Evolutionary conservation across 371 early-diverging fungal genomes (phyloP).

Genomic region (Apophysomyces elegans): DNA sequence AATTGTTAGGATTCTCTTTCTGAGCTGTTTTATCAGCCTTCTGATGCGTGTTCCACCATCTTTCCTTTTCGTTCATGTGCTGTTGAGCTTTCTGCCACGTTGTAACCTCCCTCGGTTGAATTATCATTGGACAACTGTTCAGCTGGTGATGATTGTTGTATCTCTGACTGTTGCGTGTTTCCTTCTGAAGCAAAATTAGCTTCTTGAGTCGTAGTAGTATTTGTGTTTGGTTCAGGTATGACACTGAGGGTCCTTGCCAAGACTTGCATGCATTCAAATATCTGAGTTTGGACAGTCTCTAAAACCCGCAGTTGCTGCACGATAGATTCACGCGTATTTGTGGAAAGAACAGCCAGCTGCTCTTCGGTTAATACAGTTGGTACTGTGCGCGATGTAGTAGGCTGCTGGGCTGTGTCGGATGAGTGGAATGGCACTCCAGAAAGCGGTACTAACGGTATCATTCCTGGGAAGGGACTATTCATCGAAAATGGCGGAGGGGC

Average conservation of each 20-base stretch:
- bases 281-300: slow-evolving; percentile 65
- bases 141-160: neutral
- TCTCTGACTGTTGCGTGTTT: neutral
- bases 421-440: slow-evolving; percentile 10
- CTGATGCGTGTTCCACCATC: slow-evolving; percentile 11
- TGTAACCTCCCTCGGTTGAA: neutral
- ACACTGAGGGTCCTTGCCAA: slow-evolving; percentile 59
- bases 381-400: slow-evolving; percentile 28
- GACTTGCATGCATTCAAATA: slow-evolving; percentile 61
- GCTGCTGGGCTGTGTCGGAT: slow-evolving; percentile 3
- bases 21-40: neutral
- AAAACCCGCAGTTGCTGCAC: slow-evolving; percentile 61
- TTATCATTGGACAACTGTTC: neutral
- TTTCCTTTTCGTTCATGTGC: slow-evolving; percentile 13
- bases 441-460: slow-evolving; percentile 39
- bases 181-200: neutral
- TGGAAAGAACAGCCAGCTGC: slow-evolving; percentile 59
- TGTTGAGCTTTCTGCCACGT: slow-evolving; percentile 3
- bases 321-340: slow-evolving; percentile 59
- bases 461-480: slow-evolving; percentile 25
- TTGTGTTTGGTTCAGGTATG: slow-evolving; percentile 33
- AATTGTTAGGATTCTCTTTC: neutral
- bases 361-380: slow-evolving; percentile 58
- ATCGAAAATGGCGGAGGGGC: neutral
- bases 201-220: neutral